Conservation (phyloP, 2,329 filamentous ascomycete genomes). For the Fusarium clavum region DNA sequence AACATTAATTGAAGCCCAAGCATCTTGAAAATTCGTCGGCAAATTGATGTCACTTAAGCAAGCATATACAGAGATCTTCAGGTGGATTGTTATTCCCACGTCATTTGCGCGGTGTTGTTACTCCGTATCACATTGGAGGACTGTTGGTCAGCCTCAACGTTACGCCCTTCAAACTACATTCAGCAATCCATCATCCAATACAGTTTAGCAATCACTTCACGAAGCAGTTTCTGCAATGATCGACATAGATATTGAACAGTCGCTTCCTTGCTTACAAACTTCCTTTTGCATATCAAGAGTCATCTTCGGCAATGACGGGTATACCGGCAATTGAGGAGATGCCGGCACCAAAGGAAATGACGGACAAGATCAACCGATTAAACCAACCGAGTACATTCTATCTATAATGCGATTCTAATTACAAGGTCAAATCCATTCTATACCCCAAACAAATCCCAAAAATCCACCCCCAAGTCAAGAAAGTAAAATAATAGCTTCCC, state of each 20-base stretch:
- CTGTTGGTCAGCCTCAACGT: neutral
- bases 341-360: neutral
- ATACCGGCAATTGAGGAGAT: slow-evolving; percentile 13
- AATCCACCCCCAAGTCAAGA: slow-evolving; percentile 2
- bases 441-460: slow-evolving; percentile 1
- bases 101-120: neutral
- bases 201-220: neutral
- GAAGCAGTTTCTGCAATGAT: rapidly evolving
- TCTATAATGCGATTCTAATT: slow-evolving; percentile 5
- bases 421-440: slow-evolving; percentile 20
- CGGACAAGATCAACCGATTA: neutral
- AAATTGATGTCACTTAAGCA: too few relatives aligned
- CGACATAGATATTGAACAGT: too few relatives aligned
- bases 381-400: neutral
- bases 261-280: neutral
- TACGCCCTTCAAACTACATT: neutral
- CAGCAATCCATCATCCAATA: neutral
- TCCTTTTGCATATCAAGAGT: rapidly evolving
- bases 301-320: slow-evolving; percentile 1
- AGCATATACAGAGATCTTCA: neutral
- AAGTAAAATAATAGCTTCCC: neutral
- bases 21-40: neutral
- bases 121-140: neutral
- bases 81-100: neutral
- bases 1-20: neutral